phyloP scores from a whole-genome alignment of 208 protist genomes.

The Trypanosoma lewisi region DNA sequence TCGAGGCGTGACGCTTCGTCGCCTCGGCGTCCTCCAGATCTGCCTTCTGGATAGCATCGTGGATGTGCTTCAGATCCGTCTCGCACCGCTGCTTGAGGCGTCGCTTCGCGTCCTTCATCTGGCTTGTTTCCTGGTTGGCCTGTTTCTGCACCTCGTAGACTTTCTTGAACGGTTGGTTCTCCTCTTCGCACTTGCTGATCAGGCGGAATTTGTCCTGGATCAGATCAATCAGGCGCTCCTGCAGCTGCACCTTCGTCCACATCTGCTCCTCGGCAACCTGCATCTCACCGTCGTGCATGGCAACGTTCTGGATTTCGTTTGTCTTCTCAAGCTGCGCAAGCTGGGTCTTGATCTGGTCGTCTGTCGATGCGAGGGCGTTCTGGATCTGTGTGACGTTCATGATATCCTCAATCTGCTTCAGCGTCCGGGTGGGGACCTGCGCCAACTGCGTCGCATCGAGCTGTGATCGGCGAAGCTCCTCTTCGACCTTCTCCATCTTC shows the following conservation, averaged over 20 bases:
- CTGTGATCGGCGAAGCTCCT: constrained; percentile 60
- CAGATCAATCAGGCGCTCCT: constrained; percentile 76
- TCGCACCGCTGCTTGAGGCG: constrained; percentile 57
- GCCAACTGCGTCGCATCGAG: constrained; percentile 72
- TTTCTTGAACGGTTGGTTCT: constrained; percentile 75
- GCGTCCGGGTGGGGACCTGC: constrained; percentile 49
- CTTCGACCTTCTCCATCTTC: constrained; percentile 83
- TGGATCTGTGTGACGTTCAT: constrained; percentile 82
- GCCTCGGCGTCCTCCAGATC: constrained; percentile 53
- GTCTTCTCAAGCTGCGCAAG: constrained; percentile 76
- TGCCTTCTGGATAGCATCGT: constrained; percentile 57
- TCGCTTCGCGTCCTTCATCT: constrained; percentile 62
- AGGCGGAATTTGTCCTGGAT: constrained; percentile 77
- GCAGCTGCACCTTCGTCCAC: constrained; percentile 81
- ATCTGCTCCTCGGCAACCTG: constrained; percentile 84
- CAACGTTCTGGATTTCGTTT: constrained; percentile 80
- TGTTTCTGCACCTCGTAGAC: constrained; percentile 72
- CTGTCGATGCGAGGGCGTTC: constrained; percentile 64
- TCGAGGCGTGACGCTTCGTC: constrained; percentile 45
- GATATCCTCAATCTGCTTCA: constrained; percentile 80
- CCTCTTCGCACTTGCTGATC: constrained; percentile 72
- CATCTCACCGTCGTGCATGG: constrained; percentile 82
- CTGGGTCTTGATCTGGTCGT: constrained; percentile 82
- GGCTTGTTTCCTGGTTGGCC: constrained; percentile 52
- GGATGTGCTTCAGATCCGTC: constrained; percentile 60